Evolutionary conservation across 2,329 filamentous ascomycete genomes (phyloP).

Genomic region (Chaetomiaceae sp.): DNA sequence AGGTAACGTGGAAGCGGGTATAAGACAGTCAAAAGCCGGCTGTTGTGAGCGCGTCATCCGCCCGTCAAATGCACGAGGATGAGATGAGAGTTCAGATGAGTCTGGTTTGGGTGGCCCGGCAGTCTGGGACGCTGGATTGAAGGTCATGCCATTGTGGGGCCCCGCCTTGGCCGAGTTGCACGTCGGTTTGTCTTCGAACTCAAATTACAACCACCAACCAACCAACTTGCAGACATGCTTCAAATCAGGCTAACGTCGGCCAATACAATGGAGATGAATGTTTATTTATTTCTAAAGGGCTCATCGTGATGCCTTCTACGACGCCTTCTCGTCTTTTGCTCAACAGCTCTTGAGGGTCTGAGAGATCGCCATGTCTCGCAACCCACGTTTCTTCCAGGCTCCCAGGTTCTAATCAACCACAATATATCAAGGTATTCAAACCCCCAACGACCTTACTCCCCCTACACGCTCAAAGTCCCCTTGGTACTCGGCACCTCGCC

Average conservation of each 20-base stretch:
- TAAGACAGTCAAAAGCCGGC: too few relatives aligned
- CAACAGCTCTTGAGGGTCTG: too few relatives aligned
- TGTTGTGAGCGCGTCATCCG: slow-evolving; percentile 16
- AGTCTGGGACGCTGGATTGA: neutral
- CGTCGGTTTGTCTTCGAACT: too few relatives aligned
- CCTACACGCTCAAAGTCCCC: slow-evolving; percentile 68
- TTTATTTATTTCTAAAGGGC: too few relatives aligned
- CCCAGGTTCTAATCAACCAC: neutral
- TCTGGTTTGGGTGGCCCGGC: neutral
- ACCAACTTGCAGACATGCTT: too few relatives aligned
- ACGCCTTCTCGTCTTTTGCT: too few relatives aligned
- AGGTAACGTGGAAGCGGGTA: too few relatives aligned
- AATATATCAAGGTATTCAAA: neutral
- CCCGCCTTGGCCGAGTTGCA: too few relatives aligned
- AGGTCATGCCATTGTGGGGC: slow-evolving; percentile 16
- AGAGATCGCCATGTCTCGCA: neutral
- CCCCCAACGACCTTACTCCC: neutral
- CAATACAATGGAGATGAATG: too few relatives aligned
- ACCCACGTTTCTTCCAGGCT: neutral
- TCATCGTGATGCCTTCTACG: too few relatives aligned
- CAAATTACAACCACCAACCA: too few relatives aligned
- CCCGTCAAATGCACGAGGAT: slow-evolving; percentile 7
- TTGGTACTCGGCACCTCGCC: slow-evolving; percentile 96
- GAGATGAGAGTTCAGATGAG: neutral
- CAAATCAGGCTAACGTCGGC: too few relatives aligned